A percentile compares a stretch with the other conserved stretches of the same genome.
phyloP scores from a whole-genome alignment of 768 basidiomycete species.

The Podaxis pistillaris region DNA sequence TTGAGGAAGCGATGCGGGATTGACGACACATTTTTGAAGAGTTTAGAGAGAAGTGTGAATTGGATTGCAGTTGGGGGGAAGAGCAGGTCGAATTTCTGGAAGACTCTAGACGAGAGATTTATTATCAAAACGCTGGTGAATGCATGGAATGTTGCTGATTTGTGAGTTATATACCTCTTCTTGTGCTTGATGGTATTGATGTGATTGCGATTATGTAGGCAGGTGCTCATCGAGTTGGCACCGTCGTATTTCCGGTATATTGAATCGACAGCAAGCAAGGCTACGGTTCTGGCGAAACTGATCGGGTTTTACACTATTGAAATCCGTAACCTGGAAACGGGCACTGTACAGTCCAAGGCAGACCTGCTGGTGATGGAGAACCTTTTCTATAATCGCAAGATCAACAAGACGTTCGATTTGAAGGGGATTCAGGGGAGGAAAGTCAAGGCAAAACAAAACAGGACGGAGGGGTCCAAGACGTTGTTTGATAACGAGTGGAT shows the following conservation, averaged over 20 bases:
- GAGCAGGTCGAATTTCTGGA: slow-evolving; percentile 80
- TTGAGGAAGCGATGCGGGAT: slow-evolving; percentile 67
- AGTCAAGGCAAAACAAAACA: slow-evolving; percentile 46
- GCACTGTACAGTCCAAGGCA: slow-evolving; percentile 59
- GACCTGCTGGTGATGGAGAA: slow-evolving; percentile 88
- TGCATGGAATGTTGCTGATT: slow-evolving; percentile 84
- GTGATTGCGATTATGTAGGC: slow-evolving; percentile 37
- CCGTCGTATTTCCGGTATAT: slow-evolving; percentile 82
- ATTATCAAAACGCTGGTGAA: slow-evolving; percentile 85
- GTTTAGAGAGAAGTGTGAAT: slow-evolving; percentile 54
- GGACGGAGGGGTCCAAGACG: slow-evolving; percentile 48
- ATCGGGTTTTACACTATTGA: slow-evolving; percentile 82
- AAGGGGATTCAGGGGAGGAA: slow-evolving; percentile 82
- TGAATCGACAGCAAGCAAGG: slow-evolving; percentile 61
- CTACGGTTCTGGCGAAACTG: slow-evolving; percentile 75
- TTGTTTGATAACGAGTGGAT: slow-evolving; percentile 86
- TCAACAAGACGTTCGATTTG: slow-evolving; percentile 73
- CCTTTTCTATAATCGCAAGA: slow-evolving; percentile 68
- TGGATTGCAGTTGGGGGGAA: slow-evolving; percentile 83
- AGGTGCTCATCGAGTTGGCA: slow-evolving; percentile 73
- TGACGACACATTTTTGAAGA: slow-evolving; percentile 57
- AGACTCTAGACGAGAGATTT: slow-evolving; percentile 72
- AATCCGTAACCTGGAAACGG: slow-evolving; percentile 70
- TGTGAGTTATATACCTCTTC: slow-evolving; percentile 45
- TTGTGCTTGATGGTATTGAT: background rate